Percentiles rank a stretch among this genome's conserved stretches.
Conservation (phyloP, 768 basidiomycete genomes). For the Termitomyces eurrhizus region DNA sequence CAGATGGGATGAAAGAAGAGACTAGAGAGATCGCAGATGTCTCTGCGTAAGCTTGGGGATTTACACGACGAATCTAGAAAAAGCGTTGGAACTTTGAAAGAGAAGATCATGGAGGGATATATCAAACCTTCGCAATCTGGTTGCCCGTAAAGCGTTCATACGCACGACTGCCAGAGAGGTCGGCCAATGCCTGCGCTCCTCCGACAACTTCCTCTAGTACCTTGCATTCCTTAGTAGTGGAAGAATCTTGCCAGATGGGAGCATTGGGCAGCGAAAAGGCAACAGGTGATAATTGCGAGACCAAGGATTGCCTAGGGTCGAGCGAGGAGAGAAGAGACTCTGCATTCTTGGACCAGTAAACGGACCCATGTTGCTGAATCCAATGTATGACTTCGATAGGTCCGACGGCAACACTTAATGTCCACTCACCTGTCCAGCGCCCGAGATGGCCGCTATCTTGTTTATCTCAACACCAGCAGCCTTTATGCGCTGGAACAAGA, state of each 20-base stretch:
- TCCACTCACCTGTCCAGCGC: conserved; percentile 67
- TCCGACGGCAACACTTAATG: background rate
- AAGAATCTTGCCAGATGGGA: conserved; percentile 93
- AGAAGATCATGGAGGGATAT: background rate
- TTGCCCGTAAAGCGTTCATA: conserved; percentile 88
- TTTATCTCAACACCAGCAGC: conserved; percentile 54
- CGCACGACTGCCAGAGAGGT: conserved; percentile 76
- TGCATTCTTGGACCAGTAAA: conserved; percentile 70
- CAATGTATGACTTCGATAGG: background rate
- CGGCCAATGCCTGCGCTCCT: conserved; percentile 66
- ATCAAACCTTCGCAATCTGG: conserved; percentile 68
- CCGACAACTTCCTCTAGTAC: conserved; percentile 65
- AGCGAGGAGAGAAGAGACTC: conserved; percentile 49
- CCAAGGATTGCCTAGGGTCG: conserved; percentile 45
- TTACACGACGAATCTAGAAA: conserved; percentile 50
- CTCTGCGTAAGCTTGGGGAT: conserved; percentile 49
- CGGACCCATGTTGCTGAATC: conserved; percentile 78
- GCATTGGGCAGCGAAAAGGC: conserved; percentile 68
- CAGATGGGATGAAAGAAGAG: conserved; percentile 77
- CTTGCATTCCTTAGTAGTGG: conserved; percentile 71
- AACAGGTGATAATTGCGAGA: conserved; percentile 52
- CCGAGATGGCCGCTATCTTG: conserved; percentile 62
- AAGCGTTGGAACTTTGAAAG: background rate
- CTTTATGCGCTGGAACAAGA: conserved; percentile 63
- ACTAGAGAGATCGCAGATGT: conserved; percentile 75